Conservation (phyloP, 2,329 filamentous ascomycete genomes). For the Pseudocercospora pini-densiflorae region DNA sequence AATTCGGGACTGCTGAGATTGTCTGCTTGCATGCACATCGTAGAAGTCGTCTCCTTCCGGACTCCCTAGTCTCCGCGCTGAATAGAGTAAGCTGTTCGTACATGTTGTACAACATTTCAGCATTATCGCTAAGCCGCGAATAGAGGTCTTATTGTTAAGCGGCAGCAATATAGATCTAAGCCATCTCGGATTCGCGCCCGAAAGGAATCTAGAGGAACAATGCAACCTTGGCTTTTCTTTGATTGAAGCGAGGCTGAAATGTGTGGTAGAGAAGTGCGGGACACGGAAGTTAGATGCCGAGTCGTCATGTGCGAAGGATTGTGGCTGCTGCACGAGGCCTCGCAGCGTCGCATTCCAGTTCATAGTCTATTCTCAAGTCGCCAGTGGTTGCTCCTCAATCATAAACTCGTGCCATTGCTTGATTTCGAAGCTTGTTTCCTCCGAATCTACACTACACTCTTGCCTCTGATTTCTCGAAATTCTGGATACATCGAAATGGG, state of each 20-base stretch:
- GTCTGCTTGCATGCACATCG: not conserved
- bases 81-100: not conserved
- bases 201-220: not conserved
- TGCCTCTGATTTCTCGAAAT: too few species aligned
- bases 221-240: not conserved
- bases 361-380: too few species aligned
- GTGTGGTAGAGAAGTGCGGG: not conserved
- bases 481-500: constrained; percentile 21
- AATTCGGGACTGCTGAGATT: too few species aligned
- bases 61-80: not conserved
- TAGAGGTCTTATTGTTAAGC: not conserved
- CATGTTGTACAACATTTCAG: not conserved
- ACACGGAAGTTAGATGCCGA: constrained; percentile 1
- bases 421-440: too few species aligned
- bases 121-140: not conserved
- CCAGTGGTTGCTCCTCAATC: too few species aligned
- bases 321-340: constrained; percentile 5
- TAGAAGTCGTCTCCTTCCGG: not conserved
- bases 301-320: not conserved
- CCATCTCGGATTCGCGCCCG: not conserved
- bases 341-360: not conserved
- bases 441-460: too few species aligned
- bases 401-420: too few species aligned
- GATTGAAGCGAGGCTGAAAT: not conserved
- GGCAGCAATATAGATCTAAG: too few species aligned